Evolutionary conservation across 225 moss, liverwort and hornwort genomes (phyloP).

Genomic region (Polytrichum commune): DNA sequence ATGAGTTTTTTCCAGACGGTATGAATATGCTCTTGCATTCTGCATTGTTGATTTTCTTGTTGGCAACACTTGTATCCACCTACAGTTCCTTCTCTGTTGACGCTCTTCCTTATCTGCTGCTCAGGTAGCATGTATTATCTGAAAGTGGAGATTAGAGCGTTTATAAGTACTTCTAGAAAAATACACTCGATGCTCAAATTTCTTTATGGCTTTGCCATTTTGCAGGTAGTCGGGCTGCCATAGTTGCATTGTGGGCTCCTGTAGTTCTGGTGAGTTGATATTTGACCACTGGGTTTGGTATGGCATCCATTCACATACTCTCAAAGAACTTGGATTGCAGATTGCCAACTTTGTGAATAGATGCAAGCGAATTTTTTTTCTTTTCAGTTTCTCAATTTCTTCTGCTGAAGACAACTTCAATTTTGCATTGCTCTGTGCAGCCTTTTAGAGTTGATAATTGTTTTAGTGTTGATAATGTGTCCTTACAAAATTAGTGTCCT

Average conservation of each 20-base stretch:
- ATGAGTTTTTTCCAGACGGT: constrained; percentile 84
- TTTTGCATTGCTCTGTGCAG: too few species aligned
- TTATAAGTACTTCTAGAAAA: background rate
- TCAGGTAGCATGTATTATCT: background rate
- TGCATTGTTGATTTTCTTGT: background rate
- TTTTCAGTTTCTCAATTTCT: too few species aligned
- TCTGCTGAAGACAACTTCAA: too few species aligned
- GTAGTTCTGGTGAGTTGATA: constrained; percentile 66
- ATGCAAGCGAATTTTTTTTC: too few species aligned
- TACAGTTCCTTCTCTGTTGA: background rate
- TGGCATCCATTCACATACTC: background rate
- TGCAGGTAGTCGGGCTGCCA: constrained; percentile 45
- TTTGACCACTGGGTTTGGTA: background rate
- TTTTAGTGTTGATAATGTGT: too few species aligned
- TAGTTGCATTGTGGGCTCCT: constrained; percentile 78
- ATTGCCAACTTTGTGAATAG: too few species aligned
- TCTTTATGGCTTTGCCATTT: constrained; percentile 6
- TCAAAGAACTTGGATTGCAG: too few species aligned
- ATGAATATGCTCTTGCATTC: constrained; percentile 7
- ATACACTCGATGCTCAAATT: constrained; percentile 5
- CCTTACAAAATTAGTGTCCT: too few species aligned
- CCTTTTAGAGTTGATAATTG: too few species aligned
- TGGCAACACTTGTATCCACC: background rate
- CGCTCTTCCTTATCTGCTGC: background rate
- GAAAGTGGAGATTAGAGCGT: background rate